Conservation (phyloP, 2,329 filamentous ascomycete genomes). For the Aspergillus ibericus region DNA sequence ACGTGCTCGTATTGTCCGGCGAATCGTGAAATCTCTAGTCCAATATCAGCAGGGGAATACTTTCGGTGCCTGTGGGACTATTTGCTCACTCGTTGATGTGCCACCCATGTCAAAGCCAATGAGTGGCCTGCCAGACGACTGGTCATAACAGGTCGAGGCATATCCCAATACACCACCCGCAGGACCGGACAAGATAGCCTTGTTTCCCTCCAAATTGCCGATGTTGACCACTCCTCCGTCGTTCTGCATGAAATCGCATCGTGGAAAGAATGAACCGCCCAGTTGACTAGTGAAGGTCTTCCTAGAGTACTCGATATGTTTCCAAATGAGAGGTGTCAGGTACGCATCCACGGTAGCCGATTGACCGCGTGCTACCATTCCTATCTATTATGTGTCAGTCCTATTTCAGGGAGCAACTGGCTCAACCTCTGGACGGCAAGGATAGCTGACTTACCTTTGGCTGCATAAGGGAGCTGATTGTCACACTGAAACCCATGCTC, state of each 20-base stretch:
- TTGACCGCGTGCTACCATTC: constrained; percentile 65
- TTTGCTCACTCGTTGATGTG: neutral
- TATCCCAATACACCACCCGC: constrained; percentile 12
- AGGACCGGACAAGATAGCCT: constrained; percentile 9
- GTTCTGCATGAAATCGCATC: neutral
- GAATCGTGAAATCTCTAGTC: neutral
- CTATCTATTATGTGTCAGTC: neutral
- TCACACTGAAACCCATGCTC: constrained; percentile 75
- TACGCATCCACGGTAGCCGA: constrained; percentile 77
- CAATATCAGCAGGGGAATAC: neutral
- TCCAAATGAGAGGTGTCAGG: constrained; percentile 71
- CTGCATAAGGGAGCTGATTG: constrained; percentile 73
- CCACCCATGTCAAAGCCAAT: neutral
- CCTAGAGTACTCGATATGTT: constrained; percentile 56
- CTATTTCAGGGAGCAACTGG: neutral
- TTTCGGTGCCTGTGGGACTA: no score
- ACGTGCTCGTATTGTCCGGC: neutral
- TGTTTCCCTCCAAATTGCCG: constrained; percentile 5
- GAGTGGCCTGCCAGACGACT: constrained; percentile 1
- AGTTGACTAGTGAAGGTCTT: constrained; percentile 75
- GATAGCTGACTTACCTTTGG: constrained; percentile 57
- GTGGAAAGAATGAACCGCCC: constrained; percentile 26
- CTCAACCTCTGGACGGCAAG: neutral
- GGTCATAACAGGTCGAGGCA: constrained; percentile 12
- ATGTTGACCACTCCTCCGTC: constrained; percentile 6